Conservation (phyloP, 2,329 filamentous ascomycete genomes). For the Exophiala phaeomuriformis region DNA sequence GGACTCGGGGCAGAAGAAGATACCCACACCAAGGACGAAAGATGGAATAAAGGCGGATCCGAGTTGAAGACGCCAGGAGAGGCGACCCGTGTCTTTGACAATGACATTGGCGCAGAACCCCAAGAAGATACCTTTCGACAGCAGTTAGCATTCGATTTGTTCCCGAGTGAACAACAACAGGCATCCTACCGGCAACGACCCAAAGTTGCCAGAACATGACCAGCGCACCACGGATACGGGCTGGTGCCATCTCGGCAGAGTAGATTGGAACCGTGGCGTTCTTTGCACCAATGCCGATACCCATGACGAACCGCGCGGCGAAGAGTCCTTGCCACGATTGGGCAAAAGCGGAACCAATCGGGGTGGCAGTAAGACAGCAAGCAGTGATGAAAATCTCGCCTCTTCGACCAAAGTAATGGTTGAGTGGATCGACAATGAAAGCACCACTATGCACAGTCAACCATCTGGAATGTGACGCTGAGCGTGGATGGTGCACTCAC, state of each 20-base stretch:
- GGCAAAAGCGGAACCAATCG: constrained; percentile 28
- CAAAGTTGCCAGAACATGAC: constrained; percentile 51
- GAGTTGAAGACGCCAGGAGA: constrained; percentile 58
- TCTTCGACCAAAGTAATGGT: constrained; percentile 29
- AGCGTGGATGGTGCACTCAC: neutral
- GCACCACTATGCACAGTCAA: neutral
- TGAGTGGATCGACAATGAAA: constrained; percentile 46
- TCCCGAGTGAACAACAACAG: constrained; percentile 18
- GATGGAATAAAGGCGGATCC: constrained; percentile 60
- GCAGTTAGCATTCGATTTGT: constrained; percentile 39
- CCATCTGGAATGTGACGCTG: neutral
- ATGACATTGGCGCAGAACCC: constrained; percentile 59
- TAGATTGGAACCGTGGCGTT: constrained; percentile 43
- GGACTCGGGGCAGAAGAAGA: constrained; percentile 54
- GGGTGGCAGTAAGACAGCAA: constrained; percentile 29
- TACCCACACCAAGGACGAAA: constrained; percentile 49
- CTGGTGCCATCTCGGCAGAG: constrained; percentile 43
- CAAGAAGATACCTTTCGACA: constrained; percentile 56
- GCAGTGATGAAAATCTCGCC: constrained; percentile 31
- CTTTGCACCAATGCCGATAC: constrained; percentile 38
- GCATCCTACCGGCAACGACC: constrained; percentile 39
- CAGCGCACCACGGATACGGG: constrained; percentile 44
- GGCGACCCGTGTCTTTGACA: constrained; percentile 51
- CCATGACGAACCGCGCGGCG: constrained; percentile 37
- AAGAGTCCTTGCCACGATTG: constrained; percentile 38